Percentiles rank a stretch among this genome's conserved stretches.
phyloP scores from a whole-genome alignment of 352 stramenopile genomes.

The Globisporangium alternatum region DNA sequence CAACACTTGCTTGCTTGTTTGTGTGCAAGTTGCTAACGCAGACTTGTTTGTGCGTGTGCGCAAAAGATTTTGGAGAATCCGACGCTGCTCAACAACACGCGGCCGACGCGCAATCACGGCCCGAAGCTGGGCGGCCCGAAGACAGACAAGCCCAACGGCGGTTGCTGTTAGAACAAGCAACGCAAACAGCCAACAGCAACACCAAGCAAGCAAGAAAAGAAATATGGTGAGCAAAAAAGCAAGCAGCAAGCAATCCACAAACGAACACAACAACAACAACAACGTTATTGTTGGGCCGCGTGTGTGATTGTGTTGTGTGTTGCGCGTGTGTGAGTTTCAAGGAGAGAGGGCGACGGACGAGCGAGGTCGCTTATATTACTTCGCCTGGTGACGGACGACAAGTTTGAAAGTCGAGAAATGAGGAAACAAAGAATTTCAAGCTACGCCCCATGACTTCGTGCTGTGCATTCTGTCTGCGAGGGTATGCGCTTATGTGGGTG shows the following conservation, averaged over 20 bases:
- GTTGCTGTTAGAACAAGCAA: constrained; percentile 24
- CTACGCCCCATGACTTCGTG: no score
- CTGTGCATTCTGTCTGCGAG: no score
- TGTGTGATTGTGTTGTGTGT: not conserved
- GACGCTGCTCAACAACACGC: constrained; percentile 79
- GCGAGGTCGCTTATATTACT: not conserved
- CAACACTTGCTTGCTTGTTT: constrained; percentile 9
- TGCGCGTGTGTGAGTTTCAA: constrained; percentile 5
- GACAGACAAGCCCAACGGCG: constrained; percentile 45
- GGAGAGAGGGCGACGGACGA: not conserved
- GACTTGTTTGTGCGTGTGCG: constrained; percentile 3
- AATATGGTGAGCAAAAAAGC: not conserved
- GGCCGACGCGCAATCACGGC: constrained; percentile 45
- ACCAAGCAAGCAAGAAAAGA: not conserved
- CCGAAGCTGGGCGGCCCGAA: constrained; percentile 41
- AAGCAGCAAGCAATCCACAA: not conserved
- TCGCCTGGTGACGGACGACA: not conserved
- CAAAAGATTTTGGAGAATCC: constrained; percentile 87
- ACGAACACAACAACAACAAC: not conserved
- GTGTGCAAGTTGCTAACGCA: constrained; percentile 1
- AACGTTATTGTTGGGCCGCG: not conserved
- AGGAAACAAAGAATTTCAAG: not conserved
- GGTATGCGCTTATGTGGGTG: no score
- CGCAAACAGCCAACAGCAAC: not conserved
- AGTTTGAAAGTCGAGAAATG: not conserved